Evolutionary conservation across 2,329 filamentous ascomycete species (phyloP).

Genomic region (Blastomyces parvus): DNA sequence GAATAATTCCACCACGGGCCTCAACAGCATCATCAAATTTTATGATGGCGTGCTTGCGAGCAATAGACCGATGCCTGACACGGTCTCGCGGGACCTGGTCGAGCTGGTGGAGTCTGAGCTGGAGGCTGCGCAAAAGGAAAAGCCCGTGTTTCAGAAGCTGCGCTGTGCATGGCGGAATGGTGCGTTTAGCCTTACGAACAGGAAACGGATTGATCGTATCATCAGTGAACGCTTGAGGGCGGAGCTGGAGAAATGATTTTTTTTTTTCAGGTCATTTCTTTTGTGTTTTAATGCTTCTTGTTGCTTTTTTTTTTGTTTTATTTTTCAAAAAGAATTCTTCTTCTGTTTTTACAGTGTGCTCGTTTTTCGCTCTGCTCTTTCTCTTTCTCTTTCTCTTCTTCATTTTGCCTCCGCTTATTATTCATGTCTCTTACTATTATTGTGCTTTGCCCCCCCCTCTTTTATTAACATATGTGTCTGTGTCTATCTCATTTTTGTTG

Average conservation of each 20-base stretch:
- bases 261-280: conserved; percentile 4
- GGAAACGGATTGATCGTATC: conserved; percentile 46
- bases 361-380: too few species aligned
- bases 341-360: background rate
- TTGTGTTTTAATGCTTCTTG: background rate
- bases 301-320: too few species aligned
- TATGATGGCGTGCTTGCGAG: conserved; percentile 51
- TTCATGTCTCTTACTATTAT: too few species aligned
- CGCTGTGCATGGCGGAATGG: conserved; percentile 47
- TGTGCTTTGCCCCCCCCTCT: too few species aligned
- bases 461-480: background rate
- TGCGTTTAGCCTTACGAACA: conserved; percentile 46
- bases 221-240: conserved; percentile 44
- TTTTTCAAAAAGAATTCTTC: background rate
- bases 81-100: conserved; percentile 48
- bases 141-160: conserved; percentile 43
- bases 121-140: conserved; percentile 23
- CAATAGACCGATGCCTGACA: conserved; percentile 39
- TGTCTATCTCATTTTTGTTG: background rate
- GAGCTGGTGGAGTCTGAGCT: conserved; percentile 44
- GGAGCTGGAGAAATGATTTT: conserved; percentile 41
- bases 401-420: too few species aligned
- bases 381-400: background rate
- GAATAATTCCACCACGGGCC: conserved; percentile 45
- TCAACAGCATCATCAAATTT: conserved; percentile 55